Base-by-base conservation (phyloP, 176 grass and related monocot species). In the Avena atlantica region DNA sequence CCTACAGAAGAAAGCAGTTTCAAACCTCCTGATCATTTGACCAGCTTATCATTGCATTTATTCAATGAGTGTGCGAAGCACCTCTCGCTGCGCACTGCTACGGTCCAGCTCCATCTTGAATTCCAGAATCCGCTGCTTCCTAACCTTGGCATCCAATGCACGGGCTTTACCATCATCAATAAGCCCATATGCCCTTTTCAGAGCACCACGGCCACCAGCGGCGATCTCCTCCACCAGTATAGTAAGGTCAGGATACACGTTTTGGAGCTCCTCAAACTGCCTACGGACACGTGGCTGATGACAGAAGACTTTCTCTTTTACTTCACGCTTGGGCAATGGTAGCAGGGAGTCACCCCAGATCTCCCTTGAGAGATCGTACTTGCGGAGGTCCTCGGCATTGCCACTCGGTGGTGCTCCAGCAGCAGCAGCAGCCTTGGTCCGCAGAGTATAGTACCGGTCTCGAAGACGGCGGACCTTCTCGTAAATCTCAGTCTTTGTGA, bases 391-490 rank as follows among this genome's bases (percentile, higher is more conserved):
- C 3, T 85, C 29, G 19, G 13, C 58, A 0, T 34, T 29, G 13
- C 11, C 59, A 20, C 9, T 16, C 19, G 34, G 34, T 15, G 12
- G 17, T 3, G 4, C 50, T n/a, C n/a, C 25, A 4, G 25, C 47
- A 36, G 60, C 25, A 8, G 12, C 29, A 2, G 45, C 9, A 74
- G 60, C 17, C 51, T 62, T 34, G 31, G 31, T 34, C 31, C 31
- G 76, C 85, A 48, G 23, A 3, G 27, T 80, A 4, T 0, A 15
- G 37, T 86, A 86, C 52, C 9, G 25, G 6, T 0, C 9, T 52
- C 50, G 29, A 16, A 86, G 65, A 10, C 65, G 65, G 2, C 85
- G 65, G 50, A 86, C 85, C 76, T 86, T 86, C 36, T 86, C 85
- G 37, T 86, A 86, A 56, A 86, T 86, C 64, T 80, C 51, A 0